Conservation (phyloP, 306 rosid species). For the Alnus rubra region DNA sequence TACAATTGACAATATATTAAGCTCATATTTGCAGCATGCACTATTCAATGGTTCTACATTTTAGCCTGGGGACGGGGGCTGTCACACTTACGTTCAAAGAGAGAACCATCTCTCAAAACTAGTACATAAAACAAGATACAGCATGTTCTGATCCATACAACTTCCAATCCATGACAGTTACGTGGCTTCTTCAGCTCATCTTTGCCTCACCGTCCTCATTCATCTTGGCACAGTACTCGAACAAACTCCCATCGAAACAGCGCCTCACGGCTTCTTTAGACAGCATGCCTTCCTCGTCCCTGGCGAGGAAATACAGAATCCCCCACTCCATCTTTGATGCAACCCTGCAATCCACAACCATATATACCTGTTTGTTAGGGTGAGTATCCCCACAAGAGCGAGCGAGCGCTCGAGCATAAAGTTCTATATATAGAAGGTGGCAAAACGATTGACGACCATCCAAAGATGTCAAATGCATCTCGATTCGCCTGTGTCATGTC, state of each 20-base stretch:
- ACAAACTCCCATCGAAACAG: conserved; percentile 77
- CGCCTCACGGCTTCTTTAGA: conserved; percentile 82
- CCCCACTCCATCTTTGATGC: conserved; percentile 75
- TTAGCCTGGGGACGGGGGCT: too few relatives aligned
- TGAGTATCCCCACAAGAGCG: neutral
- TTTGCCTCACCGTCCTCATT: conserved; percentile 33
- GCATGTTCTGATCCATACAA: neutral
- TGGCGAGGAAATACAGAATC: conserved; percentile 58
- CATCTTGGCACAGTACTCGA: conserved; percentile 77
- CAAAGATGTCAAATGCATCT: conserved; percentile 57
- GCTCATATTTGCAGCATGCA: too few relatives aligned
- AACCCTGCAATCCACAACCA: conserved; percentile 39
- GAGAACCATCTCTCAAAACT: neutral
- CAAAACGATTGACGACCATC: conserved; percentile 47
- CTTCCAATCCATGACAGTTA: neutral
- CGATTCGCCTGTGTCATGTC: conserved; percentile 75
- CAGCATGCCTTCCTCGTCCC: conserved; percentile 68
- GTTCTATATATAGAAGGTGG: neutral
- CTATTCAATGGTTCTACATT: too few relatives aligned
- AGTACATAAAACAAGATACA: neutral
- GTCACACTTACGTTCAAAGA: neutral
- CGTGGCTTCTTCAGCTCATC: conserved; percentile 32
- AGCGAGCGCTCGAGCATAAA: neutral
- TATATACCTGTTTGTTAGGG: neutral
- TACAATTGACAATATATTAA: too few relatives aligned